A percentile compares a stretch with the other conserved stretches of the same genome.
Evolutionary conservation across 805 yeast species (phyloP).

Genomic region (Ogataea methylovora): DNA sequence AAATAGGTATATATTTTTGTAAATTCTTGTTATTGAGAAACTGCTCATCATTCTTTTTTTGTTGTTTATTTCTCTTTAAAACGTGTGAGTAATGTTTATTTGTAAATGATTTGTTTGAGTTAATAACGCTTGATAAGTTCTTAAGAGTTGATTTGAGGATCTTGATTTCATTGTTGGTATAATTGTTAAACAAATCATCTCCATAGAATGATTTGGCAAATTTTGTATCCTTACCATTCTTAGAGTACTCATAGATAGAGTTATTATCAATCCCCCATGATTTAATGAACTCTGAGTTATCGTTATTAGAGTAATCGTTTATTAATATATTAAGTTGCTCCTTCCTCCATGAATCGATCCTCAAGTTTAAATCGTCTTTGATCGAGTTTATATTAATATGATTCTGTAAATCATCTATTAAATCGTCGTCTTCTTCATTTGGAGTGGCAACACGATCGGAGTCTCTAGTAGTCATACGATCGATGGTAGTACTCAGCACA

Average conservation of each 20-base stretch:
- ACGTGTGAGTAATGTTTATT: neutral
- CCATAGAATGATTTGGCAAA: constrained; percentile 10
- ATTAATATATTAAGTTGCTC: constrained; percentile 18
- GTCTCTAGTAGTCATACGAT: constrained; percentile 15
- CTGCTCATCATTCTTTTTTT: constrained; percentile 8
- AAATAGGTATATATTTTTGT: constrained; percentile 22
- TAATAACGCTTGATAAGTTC: constrained; percentile 14
- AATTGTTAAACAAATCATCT: constrained; percentile 12
- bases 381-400: constrained; percentile 10
- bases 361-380: constrained; percentile 17
- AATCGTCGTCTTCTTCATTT: constrained; percentile 19
- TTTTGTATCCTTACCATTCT: neutral
- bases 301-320: constrained; percentile 9
- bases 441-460: constrained; percentile 14
- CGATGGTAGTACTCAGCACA: constrained; percentile 15
- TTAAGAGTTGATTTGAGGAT: constrained; percentile 11
- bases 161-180: constrained; percentile 13
- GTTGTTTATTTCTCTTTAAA: neutral
- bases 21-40: constrained; percentile 23
- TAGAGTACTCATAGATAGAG: neutral
- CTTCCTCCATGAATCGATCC: constrained; percentile 25
- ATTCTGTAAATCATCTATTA: constrained; percentile 19
- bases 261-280: constrained; percentile 25
- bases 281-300: constrained; percentile 15
- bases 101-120: neutral